A percentile compares a stretch with the other conserved stretches of the same genome.
These are phyloP conservation scores for Starmerella potacharoeniae DNA, from an alignment of 805 yeast species.

Conservation along the genomic window DNA sequence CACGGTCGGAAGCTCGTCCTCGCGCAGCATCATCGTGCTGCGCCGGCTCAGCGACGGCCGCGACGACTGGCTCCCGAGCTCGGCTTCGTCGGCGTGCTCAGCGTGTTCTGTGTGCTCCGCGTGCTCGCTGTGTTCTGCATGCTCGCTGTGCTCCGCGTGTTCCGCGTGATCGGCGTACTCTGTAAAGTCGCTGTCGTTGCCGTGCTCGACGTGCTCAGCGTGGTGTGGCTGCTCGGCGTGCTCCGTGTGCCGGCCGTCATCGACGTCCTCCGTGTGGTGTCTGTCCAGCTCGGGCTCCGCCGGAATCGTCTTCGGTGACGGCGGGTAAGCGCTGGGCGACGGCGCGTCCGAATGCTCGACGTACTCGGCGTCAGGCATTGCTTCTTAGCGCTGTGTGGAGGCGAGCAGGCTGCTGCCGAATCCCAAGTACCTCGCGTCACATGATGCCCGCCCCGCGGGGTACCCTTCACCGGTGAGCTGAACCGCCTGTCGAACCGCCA, in stretches of 20 bases:
- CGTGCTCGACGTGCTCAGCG: background rate
- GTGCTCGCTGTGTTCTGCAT: conserved; percentile 5
- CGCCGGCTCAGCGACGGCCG: conserved; percentile 18
- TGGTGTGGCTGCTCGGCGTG: background rate
- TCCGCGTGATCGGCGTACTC: background rate
- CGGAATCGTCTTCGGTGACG: background rate
- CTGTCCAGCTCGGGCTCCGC: background rate
- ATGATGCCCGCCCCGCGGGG: background rate
- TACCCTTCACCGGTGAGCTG: background rate
- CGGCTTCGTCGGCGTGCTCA: conserved; percentile 8
- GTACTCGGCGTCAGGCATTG: background rate
- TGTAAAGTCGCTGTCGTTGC: background rate
- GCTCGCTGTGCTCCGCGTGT: conserved; percentile 7
- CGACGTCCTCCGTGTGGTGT: background rate
- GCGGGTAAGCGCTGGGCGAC: background rate
- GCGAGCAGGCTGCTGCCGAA: background rate
- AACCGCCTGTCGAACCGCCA: too few species aligned
- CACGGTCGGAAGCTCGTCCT: conserved; percentile 11
- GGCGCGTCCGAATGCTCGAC: background rate
- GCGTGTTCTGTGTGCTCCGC: conserved; percentile 3
- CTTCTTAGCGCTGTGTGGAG: background rate
- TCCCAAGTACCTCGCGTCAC: background rate
- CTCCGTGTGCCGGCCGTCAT: background rate
- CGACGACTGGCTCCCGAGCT: conserved; percentile 2
- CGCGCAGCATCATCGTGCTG: conserved; percentile 21